These are phyloP conservation scores for Monosporascus sp. DNA, from an alignment of 2,329 filamentous ascomycete species.

Conservation along the genomic window DNA sequence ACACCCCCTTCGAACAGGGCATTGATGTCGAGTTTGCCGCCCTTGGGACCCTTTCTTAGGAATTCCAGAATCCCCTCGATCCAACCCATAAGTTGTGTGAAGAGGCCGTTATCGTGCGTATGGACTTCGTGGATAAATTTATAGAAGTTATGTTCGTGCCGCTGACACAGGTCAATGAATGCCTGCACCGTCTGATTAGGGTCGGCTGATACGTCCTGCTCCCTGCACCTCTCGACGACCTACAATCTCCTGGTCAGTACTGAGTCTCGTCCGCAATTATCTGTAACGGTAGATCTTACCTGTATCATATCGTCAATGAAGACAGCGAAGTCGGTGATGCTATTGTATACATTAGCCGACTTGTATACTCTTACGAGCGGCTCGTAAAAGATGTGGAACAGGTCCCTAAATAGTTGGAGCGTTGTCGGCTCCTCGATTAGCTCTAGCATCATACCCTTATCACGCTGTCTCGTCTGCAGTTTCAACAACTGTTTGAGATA, in stretches of 20 bases:
- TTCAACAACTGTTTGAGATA: constrained; percentile 93
- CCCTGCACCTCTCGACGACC: constrained; percentile 60
- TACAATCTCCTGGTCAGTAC: constrained; percentile 22
- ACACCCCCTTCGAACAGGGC: constrained; percentile 80
- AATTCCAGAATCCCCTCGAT: constrained; percentile 94
- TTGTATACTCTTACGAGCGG: constrained; percentile 96
- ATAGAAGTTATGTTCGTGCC: constrained; percentile 96
- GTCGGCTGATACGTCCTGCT: constrained; percentile 82
- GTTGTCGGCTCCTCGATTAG: constrained; percentile 97
- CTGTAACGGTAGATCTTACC: constrained; percentile 37
- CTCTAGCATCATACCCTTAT: constrained; percentile 95
- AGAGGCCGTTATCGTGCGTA: constrained; percentile 91
- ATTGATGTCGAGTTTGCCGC: constrained; percentile 89
- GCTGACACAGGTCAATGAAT: constrained; percentile 92
- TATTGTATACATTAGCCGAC: constrained; percentile 95
- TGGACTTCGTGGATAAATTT: constrained; percentile 99
- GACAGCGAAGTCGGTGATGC: constrained; percentile 89
- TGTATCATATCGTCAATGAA: constrained; percentile 92
- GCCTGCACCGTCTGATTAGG: constrained; percentile 97
- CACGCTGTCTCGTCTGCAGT: constrained; percentile 80
- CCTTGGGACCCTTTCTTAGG: constrained; percentile 76
- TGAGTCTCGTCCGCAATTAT: neutral
- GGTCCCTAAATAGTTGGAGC: constrained; percentile 86
- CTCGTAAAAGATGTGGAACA: constrained; percentile 99
- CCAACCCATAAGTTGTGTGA: constrained; percentile 95